Evolutionary conservation across 768 basidiomycete species (phyloP).

Genomic region (Xerocomus potaroensis): DNA sequence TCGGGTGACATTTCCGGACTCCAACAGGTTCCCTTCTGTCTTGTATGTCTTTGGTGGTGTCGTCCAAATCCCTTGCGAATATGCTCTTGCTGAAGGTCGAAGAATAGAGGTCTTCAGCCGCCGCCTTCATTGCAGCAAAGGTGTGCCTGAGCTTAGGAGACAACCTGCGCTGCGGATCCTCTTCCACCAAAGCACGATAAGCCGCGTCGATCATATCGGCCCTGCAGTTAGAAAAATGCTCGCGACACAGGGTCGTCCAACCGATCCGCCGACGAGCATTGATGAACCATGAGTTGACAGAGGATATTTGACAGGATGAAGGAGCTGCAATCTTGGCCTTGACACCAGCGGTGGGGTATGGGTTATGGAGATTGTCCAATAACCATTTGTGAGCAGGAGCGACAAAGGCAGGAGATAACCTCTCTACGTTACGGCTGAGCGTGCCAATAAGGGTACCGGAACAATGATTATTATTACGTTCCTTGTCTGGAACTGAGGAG

Average conservation of each 20-base stretch:
- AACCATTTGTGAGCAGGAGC: slow-evolving; percentile 39
- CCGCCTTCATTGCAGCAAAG: slow-evolving; percentile 29
- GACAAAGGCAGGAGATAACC: background rate
- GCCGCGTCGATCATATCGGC: slow-evolving; percentile 29
- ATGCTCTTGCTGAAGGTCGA: slow-evolving; percentile 25
- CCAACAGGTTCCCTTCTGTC: slow-evolving; percentile 8
- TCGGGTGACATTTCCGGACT: background rate
- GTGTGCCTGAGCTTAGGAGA: slow-evolving; percentile 17
- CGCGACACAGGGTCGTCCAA: slow-evolving; percentile 42
- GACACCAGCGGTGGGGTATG: slow-evolving; percentile 40
- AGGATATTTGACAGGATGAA: slow-evolving; percentile 18
- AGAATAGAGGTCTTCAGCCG: slow-evolving; percentile 30
- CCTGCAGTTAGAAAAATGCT: slow-evolving; percentile 22
- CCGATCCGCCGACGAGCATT: slow-evolving; percentile 48
- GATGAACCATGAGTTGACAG: slow-evolving; percentile 46
- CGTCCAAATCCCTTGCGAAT: slow-evolving; percentile 27
- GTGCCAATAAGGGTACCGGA: background rate
- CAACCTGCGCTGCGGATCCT: slow-evolving; percentile 11
- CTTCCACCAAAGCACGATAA: slow-evolving; percentile 23
- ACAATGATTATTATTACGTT: too few species aligned
- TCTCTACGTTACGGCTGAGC: background rate
- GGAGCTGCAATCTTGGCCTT: slow-evolving; percentile 23
- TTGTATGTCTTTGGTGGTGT: slow-evolving; percentile 28
- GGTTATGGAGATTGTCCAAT: slow-evolving; percentile 43
- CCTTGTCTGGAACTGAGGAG: background rate